These are phyloP conservation scores for Suillus alpinus DNA, from an alignment of 768 basidiomycete species.

Conservation along the genomic window DNA sequence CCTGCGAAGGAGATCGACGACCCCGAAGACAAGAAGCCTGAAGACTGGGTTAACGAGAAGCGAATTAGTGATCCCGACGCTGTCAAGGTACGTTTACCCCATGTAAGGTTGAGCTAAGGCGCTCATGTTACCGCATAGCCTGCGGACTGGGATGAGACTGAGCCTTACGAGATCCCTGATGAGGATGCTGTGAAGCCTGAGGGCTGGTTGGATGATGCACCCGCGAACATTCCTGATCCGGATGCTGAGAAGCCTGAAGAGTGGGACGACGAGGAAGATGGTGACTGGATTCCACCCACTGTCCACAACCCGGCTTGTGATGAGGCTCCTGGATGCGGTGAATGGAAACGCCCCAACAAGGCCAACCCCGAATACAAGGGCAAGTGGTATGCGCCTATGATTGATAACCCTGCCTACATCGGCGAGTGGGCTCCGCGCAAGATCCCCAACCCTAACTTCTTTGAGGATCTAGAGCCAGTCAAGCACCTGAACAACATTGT, in stretches of 20 bases:
- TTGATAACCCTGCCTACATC: constrained; percentile 97
- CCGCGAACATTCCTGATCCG: constrained; percentile 81
- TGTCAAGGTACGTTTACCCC: constrained; percentile 53
- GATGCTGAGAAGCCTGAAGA: constrained; percentile 96
- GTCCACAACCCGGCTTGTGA: constrained; percentile 89
- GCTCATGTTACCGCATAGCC: constrained; percentile 46
- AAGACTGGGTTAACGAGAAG: constrained; percentile 88
- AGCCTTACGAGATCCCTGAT: constrained; percentile 88
- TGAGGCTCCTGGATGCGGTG: constrained; percentile 90
- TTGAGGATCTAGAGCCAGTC: constrained; percentile 81
- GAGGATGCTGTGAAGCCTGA: constrained; percentile 87
- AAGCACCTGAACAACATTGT: constrained; percentile 86
- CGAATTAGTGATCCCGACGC: constrained; percentile 85
- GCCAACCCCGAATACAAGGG: constrained; percentile 96
- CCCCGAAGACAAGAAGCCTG: constrained; percentile 85
- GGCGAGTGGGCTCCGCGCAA: constrained; percentile 90
- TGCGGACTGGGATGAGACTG: constrained; percentile 97
- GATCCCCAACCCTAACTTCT: constrained; percentile 89
- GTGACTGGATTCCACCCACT: constrained; percentile 94
- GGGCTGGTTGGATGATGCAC: constrained; percentile 94
- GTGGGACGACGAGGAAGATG: constrained; percentile 99
- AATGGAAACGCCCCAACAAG: constrained; percentile 88
- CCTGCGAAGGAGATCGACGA: constrained; percentile 93
- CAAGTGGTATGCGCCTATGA: constrained; percentile 93
- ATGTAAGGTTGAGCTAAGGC: background rate